Evolutionary conservation across 345 rosid genomes (phyloP).

Genomic region (Noccaea caerulescens): DNA sequence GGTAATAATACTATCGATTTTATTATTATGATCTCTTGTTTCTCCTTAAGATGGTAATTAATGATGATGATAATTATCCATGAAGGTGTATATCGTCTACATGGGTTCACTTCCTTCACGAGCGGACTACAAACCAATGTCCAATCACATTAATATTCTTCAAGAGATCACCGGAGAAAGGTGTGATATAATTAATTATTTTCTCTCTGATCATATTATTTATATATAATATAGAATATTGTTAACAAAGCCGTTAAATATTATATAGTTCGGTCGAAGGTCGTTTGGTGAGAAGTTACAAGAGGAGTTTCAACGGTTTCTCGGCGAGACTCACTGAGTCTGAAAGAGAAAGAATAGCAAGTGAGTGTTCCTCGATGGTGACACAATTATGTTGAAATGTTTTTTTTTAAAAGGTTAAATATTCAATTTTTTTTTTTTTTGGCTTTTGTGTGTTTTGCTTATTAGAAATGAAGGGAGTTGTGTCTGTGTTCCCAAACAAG

Average conservation of each 20-base stretch:
- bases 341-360: conserved; percentile 48
- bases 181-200: conserved; percentile 20
- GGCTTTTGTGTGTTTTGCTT: not conserved
- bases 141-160: conserved; percentile 47
- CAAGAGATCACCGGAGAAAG: conserved; percentile 39
- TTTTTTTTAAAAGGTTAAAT: not conserved
- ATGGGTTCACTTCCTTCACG: conserved; percentile 41
- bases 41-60: not conserved
- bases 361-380: conserved; percentile 37
- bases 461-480: conserved; percentile 48
- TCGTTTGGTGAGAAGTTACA: conserved; percentile 54
- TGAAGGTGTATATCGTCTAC: conserved; percentile 37
- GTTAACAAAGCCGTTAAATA: not conserved
- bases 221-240: not conserved
- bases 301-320: conserved; percentile 65
- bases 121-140: conserved; percentile 31
- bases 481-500: conserved; percentile 54
- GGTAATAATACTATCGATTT: not conserved
- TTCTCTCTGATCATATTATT: not conserved
- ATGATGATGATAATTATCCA: not conserved
- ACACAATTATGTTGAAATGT: not conserved
- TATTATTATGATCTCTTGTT: not conserved
- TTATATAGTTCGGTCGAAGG: conserved; percentile 34
- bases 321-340: conserved; percentile 50
- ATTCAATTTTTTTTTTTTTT: too few species aligned